These are phyloP conservation scores for Chloropicon primus DNA, from an alignment of 139 green algal species.

Conservation along the genomic window DNA sequence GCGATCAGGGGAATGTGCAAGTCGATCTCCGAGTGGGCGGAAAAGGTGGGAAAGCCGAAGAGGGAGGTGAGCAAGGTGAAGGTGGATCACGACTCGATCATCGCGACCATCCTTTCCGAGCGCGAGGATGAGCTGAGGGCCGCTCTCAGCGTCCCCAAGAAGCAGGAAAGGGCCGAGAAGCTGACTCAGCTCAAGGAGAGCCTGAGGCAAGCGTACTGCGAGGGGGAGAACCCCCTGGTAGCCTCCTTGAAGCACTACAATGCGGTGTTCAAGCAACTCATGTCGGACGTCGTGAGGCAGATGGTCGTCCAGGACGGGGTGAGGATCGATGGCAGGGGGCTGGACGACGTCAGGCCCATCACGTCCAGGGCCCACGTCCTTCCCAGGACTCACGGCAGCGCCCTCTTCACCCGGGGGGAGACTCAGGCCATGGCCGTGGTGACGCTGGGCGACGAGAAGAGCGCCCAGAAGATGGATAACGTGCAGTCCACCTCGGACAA, in stretches of 20 bases:
- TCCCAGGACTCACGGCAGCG: constrained; percentile 76
- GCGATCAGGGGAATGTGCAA: constrained; percentile 50
- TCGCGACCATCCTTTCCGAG: not conserved
- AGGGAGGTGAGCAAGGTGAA: constrained; percentile 24
- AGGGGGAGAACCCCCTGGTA: not conserved
- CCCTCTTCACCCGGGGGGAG: constrained; percentile 93
- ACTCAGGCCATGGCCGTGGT: constrained; percentile 69
- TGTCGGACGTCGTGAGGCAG: constrained; percentile 13
- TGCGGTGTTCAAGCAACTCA: constrained; percentile 17
- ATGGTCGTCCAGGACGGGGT: constrained; percentile 34
- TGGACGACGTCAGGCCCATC: constrained; percentile 71
- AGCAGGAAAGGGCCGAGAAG: not conserved
- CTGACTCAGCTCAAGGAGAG: not conserved
- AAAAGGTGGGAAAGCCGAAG: constrained; percentile 51
- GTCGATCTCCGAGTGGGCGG: constrained; percentile 54
- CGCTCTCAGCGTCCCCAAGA: not conserved
- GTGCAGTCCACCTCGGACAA: constrained; percentile 27
- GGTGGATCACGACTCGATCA: constrained; percentile 9
- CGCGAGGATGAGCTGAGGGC: constrained; percentile 7
- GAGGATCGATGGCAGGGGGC: constrained; percentile 59
- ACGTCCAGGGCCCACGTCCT: constrained; percentile 44
- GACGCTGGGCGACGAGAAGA: constrained; percentile 26
- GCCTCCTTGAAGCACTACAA: not conserved
- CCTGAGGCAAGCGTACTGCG: not conserved
- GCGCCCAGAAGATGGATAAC: constrained; percentile 24